phyloP scores from a whole-genome alignment of 306 rosid species.

The Crotalaria pallida region DNA sequence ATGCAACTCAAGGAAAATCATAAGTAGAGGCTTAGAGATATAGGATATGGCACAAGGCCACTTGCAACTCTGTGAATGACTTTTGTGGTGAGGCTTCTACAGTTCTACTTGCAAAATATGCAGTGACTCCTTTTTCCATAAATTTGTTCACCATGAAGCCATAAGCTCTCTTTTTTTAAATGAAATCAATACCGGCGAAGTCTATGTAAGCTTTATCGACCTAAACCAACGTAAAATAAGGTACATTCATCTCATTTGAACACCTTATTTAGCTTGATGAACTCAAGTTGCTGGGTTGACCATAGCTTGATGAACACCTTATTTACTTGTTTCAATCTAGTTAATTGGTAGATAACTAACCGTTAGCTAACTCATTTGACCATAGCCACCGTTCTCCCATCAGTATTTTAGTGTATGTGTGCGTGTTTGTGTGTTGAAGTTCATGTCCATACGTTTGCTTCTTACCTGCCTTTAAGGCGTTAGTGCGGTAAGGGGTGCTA shows the following conservation, averaged over 20 bases:
- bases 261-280: neutral
- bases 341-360: too few relatives aligned
- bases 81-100: neutral
- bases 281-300: neutral
- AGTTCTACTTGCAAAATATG: too few relatives aligned
- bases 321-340: too few relatives aligned
- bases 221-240: neutral
- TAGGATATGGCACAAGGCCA: neutral
- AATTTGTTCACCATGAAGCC: neutral
- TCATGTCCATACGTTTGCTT: too few relatives aligned
- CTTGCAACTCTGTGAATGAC: slow-evolving; percentile 11
- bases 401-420: too few relatives aligned
- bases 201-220: neutral
- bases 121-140: neutral
- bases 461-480: too few relatives aligned
- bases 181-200: neutral
- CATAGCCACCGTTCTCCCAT: too few relatives aligned
- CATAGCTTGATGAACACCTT: too few relatives aligned
- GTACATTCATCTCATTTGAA: neutral
- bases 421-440: too few relatives aligned
- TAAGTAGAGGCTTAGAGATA: neutral
- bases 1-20: neutral
- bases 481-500: too few relatives aligned
- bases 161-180: neutral
- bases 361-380: too few relatives aligned